Percentiles rank a stretch among this genome's conserved stretches.
Conservation (phyloP, 768 basidiomycete species). For the Piloderma croceum region DNA sequence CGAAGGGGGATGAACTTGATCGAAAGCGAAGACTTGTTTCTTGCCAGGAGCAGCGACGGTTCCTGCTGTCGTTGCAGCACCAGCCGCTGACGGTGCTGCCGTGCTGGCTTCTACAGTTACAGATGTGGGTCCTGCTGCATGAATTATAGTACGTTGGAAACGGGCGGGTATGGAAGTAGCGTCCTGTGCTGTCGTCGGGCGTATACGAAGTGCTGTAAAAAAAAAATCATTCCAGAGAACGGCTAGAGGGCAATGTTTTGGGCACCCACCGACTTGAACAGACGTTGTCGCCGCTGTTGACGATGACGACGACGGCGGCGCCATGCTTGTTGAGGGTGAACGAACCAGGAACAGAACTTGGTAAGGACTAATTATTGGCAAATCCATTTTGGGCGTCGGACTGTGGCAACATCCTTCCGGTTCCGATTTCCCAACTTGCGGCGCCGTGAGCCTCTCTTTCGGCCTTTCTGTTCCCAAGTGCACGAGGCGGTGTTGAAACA, state of each 20-base stretch:
- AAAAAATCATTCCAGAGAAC: slow-evolving; percentile 14
- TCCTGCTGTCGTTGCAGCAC: slow-evolving; percentile 44
- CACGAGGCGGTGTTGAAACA: too few relatives aligned
- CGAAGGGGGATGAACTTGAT: slow-evolving; percentile 86
- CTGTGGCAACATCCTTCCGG: too few relatives aligned
- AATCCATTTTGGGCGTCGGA: too few relatives aligned
- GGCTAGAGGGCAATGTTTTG: neutral
- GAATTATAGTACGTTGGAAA: slow-evolving; percentile 88
- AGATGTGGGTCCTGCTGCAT: slow-evolving; percentile 65
- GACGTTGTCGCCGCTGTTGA: slow-evolving; percentile 66
- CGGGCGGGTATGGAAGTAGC: slow-evolving; percentile 82
- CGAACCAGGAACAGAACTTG: too few relatives aligned
- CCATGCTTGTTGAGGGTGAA: slow-evolving; percentile 47
- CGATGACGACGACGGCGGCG: slow-evolving; percentile 65
- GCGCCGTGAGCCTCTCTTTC: too few relatives aligned
- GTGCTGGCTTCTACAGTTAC: slow-evolving; percentile 77
- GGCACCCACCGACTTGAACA: slow-evolving; percentile 87
- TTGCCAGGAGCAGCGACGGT: slow-evolving; percentile 50
- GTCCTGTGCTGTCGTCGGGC: slow-evolving; percentile 83
- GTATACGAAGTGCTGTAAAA: slow-evolving; percentile 75
- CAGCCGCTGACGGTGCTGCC: slow-evolving; percentile 42
- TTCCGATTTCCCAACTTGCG: too few relatives aligned
- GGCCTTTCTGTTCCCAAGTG: too few relatives aligned
- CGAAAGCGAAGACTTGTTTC: slow-evolving; percentile 86
- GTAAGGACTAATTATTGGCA: too few relatives aligned